Evolutionary conservation across 2,329 filamentous ascomycete genomes (phyloP).

Genomic region (Cytospora chrysosperma): DNA sequence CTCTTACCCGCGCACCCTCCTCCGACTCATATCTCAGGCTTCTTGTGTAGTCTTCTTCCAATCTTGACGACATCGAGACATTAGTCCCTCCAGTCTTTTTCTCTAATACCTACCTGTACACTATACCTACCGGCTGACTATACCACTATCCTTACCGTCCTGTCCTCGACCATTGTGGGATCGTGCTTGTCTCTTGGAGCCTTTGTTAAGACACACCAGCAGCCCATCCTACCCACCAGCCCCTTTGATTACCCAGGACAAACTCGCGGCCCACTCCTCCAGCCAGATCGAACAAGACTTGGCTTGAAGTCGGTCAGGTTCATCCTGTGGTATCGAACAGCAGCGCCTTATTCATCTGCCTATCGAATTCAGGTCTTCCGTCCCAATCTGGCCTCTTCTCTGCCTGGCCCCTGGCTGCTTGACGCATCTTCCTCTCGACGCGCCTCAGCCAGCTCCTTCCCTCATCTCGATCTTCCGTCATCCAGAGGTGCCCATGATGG

Average conservation of each 20-base stretch:
- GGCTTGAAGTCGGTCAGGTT: slow-evolving; percentile 5
- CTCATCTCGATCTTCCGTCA: slow-evolving; percentile 31
- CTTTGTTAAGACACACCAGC: slow-evolving; percentile 8
- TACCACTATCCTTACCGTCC: slow-evolving; percentile 13
- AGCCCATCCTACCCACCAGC: slow-evolving; percentile 4
- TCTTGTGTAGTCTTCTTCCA: slow-evolving; percentile 12
- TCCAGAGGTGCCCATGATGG: slow-evolving; percentile 55
- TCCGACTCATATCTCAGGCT: neutral
- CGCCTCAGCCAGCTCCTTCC: slow-evolving; percentile 24
- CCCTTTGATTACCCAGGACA: slow-evolving; percentile 14
- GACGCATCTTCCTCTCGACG: slow-evolving; percentile 3
- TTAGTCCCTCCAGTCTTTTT: slow-evolving; percentile 14
- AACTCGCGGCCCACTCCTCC: slow-evolving; percentile 9
- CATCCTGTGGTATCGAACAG: neutral
- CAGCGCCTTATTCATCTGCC: neutral
- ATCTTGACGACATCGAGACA: slow-evolving; percentile 15
- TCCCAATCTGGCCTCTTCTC: neutral
- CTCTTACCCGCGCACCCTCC: slow-evolving; percentile 11
- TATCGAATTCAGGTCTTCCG: neutral
- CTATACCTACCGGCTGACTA: neutral
- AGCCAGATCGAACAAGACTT: neutral
- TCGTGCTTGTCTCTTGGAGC: slow-evolving; percentile 5
- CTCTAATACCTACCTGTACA: slow-evolving; percentile 3
- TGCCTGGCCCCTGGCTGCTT: slow-evolving; percentile 1
- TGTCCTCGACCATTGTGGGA: slow-evolving; percentile 1